Conservation (phyloP, 345 rosid genomes). For the Acer yangbiense region DNA sequence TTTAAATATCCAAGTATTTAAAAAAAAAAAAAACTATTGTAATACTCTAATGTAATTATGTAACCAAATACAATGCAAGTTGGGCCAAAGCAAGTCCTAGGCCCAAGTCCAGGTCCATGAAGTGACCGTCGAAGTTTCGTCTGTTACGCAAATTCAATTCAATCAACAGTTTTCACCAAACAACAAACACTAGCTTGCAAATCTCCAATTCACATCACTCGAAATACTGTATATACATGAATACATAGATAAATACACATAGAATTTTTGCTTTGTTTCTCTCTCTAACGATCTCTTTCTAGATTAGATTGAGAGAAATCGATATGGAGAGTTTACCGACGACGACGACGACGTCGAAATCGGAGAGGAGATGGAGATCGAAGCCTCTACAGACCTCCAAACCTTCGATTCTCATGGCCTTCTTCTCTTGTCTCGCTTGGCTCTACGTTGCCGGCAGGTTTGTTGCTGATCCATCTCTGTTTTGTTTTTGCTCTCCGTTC, state of each 20-base stretch:
- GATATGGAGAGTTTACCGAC: conserved; percentile 76
- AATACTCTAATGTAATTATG: too few relatives aligned
- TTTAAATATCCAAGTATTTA: too few relatives aligned
- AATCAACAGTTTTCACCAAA: neutral
- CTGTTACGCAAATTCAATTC: neutral
- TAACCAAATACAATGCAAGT: too few relatives aligned
- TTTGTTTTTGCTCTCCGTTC: neutral
- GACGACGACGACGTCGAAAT: conserved; percentile 50
- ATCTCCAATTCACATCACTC: neutral
- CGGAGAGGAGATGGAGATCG: conserved; percentile 73
- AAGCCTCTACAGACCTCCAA: conserved; percentile 61
- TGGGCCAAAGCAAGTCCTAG: neutral
- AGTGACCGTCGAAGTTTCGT: neutral
- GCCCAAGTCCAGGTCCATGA: neutral
- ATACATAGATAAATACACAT: neutral
- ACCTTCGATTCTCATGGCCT: conserved; percentile 71
- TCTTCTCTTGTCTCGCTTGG: conserved; percentile 96
- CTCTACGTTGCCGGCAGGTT: conserved; percentile 95
- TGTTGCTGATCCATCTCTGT: conserved; percentile 18
- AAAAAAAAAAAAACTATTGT: too few relatives aligned
- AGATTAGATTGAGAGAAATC: conserved; percentile 17
- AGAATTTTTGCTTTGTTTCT: neutral
- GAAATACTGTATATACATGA: neutral
- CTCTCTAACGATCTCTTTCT: conserved; percentile 11
- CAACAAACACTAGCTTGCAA: neutral